A percentile compares a stretch with the other conserved stretches of the same genome.
Conservation (phyloP, 129 eudicot genomes). For the Chrysanthemum seticuspe region DNA sequence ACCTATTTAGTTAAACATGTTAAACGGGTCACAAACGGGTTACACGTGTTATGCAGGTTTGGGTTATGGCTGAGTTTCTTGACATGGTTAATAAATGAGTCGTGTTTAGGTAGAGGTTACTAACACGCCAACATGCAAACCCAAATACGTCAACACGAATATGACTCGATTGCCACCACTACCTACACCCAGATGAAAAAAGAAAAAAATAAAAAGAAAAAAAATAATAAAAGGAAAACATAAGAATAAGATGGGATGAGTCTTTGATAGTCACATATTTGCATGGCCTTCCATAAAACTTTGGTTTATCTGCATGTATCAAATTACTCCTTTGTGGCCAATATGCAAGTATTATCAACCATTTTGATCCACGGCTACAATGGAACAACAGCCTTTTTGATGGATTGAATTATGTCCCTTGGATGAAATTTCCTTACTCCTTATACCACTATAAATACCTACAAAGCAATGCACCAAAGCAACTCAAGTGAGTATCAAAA, state of each 20-base stretch:
- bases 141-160: too few relatives aligned
- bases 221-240: not conserved
- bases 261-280: slow-evolving; percentile 16
- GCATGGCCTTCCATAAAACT: slow-evolving; percentile 23
- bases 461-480: slow-evolving; percentile 13
- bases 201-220: not conserved
- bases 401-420: slow-evolving; percentile 25
- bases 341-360: slow-evolving; percentile 3
- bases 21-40: too few relatives aligned
- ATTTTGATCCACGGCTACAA: slow-evolving; percentile 36
- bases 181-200: too few relatives aligned
- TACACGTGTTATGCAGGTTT: too few relatives aligned
- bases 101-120: too few relatives aligned
- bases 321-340: slow-evolving; percentile 30
- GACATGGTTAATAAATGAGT: too few relatives aligned
- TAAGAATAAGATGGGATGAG: slow-evolving; percentile 21
- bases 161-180: too few relatives aligned
- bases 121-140: too few relatives aligned
- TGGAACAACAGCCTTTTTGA: slow-evolving; percentile 4
- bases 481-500: slow-evolving; percentile 8
- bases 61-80: too few relatives aligned
- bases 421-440: slow-evolving; percentile 5
- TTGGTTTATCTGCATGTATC: slow-evolving; percentile 28
- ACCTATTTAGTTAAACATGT: too few relatives aligned
- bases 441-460: slow-evolving; percentile 26